These are phyloP conservation scores for Cystobasidiopsis lactophilus DNA, from an alignment of 768 basidiomycete genomes.

Conservation along the genomic window DNA sequence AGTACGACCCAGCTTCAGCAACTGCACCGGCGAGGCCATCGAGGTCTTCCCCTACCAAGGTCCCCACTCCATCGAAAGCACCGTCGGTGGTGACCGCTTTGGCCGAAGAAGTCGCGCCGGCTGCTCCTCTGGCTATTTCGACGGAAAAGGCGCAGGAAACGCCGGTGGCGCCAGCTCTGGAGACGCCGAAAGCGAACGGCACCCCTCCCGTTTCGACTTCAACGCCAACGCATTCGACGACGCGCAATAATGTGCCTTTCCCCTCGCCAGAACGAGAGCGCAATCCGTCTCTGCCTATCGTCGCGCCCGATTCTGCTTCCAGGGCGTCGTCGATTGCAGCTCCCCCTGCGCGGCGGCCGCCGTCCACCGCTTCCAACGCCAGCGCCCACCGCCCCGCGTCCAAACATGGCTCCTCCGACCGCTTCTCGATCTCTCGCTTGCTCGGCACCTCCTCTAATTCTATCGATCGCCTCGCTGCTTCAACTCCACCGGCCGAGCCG, in stretches of 20 bases:
- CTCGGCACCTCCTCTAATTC: conserved; percentile 10
- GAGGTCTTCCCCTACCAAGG: too few relatives aligned
- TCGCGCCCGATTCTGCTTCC: neutral
- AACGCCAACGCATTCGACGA: too few relatives aligned
- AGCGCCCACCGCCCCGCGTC: conserved; percentile 11
- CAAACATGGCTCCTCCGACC: conserved; percentile 13
- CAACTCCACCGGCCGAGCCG: neutral
- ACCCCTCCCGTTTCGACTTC: too few relatives aligned
- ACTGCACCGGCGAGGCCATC: too few relatives aligned
- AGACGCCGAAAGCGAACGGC: too few relatives aligned
- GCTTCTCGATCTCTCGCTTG: conserved; percentile 16
- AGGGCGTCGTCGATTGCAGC: neutral
- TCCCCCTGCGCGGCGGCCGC: neutral
- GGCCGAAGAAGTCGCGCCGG: too few relatives aligned
- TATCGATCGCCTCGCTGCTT: neutral
- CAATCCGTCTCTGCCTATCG: conserved; percentile 2
- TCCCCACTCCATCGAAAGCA: too few relatives aligned
- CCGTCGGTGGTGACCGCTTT: neutral
- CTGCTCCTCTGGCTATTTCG: neutral
- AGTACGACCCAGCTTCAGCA: conserved; percentile 39
- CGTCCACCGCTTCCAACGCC: conserved; percentile 3
- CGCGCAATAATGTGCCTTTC: neutral
- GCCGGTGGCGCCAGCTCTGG: too few relatives aligned
- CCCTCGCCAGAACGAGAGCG: conserved; percentile 1
- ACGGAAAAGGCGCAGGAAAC: neutral